Conservation (phyloP, 345 rosid species). For the Mercurialis annua region DNA sequence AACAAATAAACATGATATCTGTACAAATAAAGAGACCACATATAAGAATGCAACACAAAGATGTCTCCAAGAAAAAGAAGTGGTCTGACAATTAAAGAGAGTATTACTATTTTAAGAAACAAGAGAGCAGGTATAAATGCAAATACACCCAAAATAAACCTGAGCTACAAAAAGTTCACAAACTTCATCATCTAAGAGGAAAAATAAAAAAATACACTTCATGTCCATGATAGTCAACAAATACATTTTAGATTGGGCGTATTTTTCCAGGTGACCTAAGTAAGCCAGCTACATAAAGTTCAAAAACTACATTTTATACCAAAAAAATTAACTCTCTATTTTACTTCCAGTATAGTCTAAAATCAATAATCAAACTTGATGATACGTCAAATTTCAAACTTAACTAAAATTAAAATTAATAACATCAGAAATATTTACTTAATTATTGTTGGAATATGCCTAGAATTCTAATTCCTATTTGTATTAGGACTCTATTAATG, state of each 20-base stretch:
- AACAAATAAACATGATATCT: neutral
- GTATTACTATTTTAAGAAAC: neutral
- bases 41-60: neutral
- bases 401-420: too few relatives aligned
- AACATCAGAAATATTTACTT: too few relatives aligned
- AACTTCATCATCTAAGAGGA: neutral
- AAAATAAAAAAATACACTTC: neutral
- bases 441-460: too few relatives aligned
- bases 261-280: neutral
- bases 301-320: too few relatives aligned
- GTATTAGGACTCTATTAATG: too few relatives aligned
- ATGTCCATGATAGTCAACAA: neutral
- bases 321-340: too few relatives aligned
- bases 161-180: neutral
- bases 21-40: neutral
- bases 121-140: neutral
- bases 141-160: neutral
- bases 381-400: too few relatives aligned
- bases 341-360: too few relatives aligned
- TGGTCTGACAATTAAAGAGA: neutral
- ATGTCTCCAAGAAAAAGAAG: neutral
- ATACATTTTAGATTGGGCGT: neutral
- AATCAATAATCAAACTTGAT: too few relatives aligned
- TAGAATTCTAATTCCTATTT: too few relatives aligned
- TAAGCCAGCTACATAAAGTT: too few relatives aligned